These are phyloP conservation scores for Tetraselmis chui DNA, from an alignment of 139 green algal species.

Conservation along the genomic window DNA sequence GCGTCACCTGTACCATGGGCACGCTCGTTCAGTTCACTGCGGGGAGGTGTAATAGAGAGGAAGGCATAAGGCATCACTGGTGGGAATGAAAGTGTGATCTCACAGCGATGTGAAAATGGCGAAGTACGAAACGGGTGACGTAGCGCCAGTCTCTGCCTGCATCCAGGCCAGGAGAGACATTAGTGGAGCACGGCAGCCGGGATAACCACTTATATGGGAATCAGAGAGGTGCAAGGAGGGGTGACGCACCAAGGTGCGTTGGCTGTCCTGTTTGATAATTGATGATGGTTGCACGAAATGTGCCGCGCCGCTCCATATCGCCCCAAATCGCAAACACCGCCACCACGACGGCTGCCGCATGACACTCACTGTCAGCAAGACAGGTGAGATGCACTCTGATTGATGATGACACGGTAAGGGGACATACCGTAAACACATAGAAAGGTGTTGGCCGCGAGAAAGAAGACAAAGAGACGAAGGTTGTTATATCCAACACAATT, in stretches of 20 bases:
- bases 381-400: too few relatives aligned
- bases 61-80: too few relatives aligned
- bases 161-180: background rate
- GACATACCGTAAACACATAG: slow-evolving; percentile 46
- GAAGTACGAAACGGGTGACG: background rate
- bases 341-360: background rate
- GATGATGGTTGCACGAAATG: background rate
- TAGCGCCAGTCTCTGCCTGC: background rate
- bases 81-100: too few relatives aligned
- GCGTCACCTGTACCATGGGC: slow-evolving; percentile 9
- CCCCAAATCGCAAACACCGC: background rate
- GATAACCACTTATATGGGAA: background rate
- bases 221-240: background rate
- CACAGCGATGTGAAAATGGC: background rate
- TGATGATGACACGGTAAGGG: too few relatives aligned
- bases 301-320: background rate
- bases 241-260: background rate
- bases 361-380: too few relatives aligned
- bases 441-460: slow-evolving; percentile 40
- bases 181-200: background rate
- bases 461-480: slow-evolving; percentile 48
- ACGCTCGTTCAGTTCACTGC: too few relatives aligned
- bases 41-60: too few relatives aligned
- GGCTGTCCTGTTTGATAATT: background rate
- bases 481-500: slow-evolving; percentile 65